Conservation (phyloP, 257 asterid species). For the Lantana camara region DNA sequence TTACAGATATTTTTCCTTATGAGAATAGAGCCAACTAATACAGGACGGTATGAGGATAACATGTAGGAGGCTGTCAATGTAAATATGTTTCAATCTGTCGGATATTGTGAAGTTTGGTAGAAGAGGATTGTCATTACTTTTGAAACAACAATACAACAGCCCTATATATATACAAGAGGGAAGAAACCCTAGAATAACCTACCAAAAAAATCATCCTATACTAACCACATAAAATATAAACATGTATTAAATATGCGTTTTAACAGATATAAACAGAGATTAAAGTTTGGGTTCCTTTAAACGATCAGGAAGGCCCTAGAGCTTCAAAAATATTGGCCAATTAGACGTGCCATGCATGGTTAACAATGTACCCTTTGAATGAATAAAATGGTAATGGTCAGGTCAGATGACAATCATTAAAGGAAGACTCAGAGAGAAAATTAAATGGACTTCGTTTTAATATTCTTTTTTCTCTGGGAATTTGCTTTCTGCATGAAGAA, state of each 20-base stretch:
- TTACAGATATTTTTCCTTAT: slow-evolving; percentile 9
- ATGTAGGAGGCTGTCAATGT: slow-evolving; percentile 4
- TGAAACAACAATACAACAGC: no score
- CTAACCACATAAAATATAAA: no score
- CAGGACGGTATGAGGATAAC: background rate
- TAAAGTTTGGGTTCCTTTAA: slow-evolving; percentile 1
- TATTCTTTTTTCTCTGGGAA: background rate
- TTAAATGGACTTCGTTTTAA: background rate
- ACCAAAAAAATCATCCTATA: no score
- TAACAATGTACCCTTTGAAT: background rate
- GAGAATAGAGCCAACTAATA: background rate
- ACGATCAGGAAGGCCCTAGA: slow-evolving; percentile 19
- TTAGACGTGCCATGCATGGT: background rate
- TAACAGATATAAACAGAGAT: slow-evolving; percentile 10
- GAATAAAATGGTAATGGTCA: slow-evolving; percentile 1
- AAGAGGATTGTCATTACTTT: no score
- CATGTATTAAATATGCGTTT: no score
- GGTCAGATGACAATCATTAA: background rate
- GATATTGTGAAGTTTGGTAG: no score
- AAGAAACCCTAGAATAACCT: no score
- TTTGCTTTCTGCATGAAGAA: slow-evolving; percentile 9
- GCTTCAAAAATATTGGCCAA: background rate
- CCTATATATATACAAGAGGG: no score
- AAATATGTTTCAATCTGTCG: background rate
- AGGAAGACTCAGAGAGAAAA: background rate